Evolutionary conservation across 2,329 filamentous ascomycete genomes (phyloP), one percentile per base, ranked within the genome.

Genomic region (Hypomyces rosellus): DNA sequence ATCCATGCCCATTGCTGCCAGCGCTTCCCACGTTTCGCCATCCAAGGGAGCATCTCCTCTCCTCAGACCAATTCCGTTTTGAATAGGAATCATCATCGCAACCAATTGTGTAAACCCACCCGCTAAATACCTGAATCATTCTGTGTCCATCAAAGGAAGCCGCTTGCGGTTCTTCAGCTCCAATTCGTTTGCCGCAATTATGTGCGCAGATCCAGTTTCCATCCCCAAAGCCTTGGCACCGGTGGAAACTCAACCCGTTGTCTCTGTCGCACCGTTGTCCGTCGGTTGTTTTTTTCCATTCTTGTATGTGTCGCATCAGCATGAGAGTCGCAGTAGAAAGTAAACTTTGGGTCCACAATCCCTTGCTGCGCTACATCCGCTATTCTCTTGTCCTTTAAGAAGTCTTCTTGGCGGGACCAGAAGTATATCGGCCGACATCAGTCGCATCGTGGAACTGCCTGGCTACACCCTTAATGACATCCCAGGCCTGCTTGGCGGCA

Each of bases 381-480:
- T 9, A 33, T 22, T 34, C 33, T 43, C 16, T 33, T 30, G 36
- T 18, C 36, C 20, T 50, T 65, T 71, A 72, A 50, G 70, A 71
- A 45, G 68, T 66, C 69, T 72, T 72, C 67, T 72, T 72, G 50
- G 65, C 82, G 72, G 55, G 76, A 36, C 77, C 73, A 38, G 74
- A 71, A 51, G 82, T 68, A 71, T 92, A 93, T 68, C 82, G 85
- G 72, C 79, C 81, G 60, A 90, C 64, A 64, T 96, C 89, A 38
- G 91, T 95, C 49, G 78, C 78, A 60, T 89, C 84, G 66, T 90
- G 84, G 63, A 85, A 89, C 71, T 91, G 84, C 67, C 82, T 79
- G 47, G 84, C 76, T 44, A 78, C 69, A 55, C 75, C 75, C 85
- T 96, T 96, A 70, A 89, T 74, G 37, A 74, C 77, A 50, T 86